phyloP scores from a whole-genome alignment of 345 rosid genomes.

The Syzygium jambos region DNA sequence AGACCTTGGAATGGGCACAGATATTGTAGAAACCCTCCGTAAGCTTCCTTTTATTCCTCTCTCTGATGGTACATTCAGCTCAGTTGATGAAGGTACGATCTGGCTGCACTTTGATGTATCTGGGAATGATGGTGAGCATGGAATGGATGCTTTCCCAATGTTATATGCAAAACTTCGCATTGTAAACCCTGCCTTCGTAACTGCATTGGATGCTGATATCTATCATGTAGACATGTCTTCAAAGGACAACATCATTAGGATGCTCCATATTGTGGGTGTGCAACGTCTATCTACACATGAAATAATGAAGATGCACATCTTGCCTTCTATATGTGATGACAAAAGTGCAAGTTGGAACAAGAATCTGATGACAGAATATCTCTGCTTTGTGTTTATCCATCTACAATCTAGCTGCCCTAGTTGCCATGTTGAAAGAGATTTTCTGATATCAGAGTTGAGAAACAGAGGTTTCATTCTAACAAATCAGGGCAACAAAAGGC shows the following conservation, averaged over 20 bases:
- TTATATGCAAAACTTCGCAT: conserved; percentile 65
- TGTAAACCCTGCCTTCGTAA: conserved; percentile 53
- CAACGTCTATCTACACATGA: conserved; percentile 87
- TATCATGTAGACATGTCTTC: conserved; percentile 13
- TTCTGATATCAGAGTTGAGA: conserved; percentile 51
- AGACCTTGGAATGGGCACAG: conserved; percentile 19
- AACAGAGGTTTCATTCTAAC: conserved; percentile 60
- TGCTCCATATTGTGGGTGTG: conserved; percentile 66
- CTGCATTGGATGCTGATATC: conserved; percentile 26
- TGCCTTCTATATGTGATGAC: conserved; percentile 53
- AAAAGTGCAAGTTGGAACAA: conserved; percentile 14
- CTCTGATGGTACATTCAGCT: conserved; percentile 66
- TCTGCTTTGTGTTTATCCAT: conserved; percentile 84
- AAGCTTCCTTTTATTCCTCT: conserved; percentile 72
- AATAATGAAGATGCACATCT: conserved; percentile 60
- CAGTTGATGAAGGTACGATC: conserved; percentile 58
- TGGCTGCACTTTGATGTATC: conserved; percentile 70
- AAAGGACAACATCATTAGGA: conserved; percentile 36
- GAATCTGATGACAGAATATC: conserved; percentile 53
- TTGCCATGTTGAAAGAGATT: conserved; percentile 59
- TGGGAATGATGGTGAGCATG: conserved; percentile 36
- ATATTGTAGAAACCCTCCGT: conserved; percentile 34
- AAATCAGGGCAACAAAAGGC: conserved; percentile 57
- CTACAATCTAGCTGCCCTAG: conserved; percentile 57
- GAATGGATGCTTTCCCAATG: conserved; percentile 57